Percentiles rank a stretch among this genome's conserved stretches.
phyloP scores from a whole-genome alignment of 2,329 filamentous ascomycete genomes.

The Venturiaceae sp. region DNA sequence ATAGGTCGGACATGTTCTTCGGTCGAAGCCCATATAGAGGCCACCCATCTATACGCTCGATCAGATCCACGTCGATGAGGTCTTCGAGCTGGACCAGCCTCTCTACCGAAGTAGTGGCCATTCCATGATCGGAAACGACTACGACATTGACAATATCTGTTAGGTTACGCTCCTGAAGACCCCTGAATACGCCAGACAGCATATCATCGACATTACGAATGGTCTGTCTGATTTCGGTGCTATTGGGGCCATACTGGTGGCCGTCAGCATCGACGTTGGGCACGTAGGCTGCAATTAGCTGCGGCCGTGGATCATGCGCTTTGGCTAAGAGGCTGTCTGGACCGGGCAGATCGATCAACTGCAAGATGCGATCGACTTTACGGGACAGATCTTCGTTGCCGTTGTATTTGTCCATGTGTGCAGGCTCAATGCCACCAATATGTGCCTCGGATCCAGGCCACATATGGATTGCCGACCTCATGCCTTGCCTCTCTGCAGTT shows the following conservation, averaged over 20 bases:
- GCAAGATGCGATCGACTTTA: conserved; percentile 72
- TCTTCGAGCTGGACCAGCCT: conserved; percentile 86
- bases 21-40: conserved; percentile 82
- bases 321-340: conserved; percentile 46
- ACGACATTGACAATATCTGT: conserved; percentile 87
- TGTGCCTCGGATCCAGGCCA: conserved; percentile 95
- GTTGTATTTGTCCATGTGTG: conserved; percentile 78
- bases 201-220: conserved; percentile 75
- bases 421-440: conserved; percentile 64
- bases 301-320: conserved; percentile 54
- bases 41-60: conserved; percentile 89
- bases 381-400: conserved; percentile 60
- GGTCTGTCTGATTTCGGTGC: conserved; percentile 74
- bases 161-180: conserved; percentile 71
- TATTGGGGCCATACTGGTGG: conserved; percentile 86
- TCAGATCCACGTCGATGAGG: conserved; percentile 64
- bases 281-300: conserved; percentile 90
- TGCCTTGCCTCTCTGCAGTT: conserved; percentile 74
- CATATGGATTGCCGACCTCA: conserved; percentile 86
- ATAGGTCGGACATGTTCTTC: conserved; percentile 56
- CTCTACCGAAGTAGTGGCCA: conserved; percentile 81
- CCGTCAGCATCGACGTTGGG: conserved; percentile 84
- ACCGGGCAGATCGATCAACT: conserved; percentile 77
- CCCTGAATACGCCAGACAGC: conserved; percentile 66
- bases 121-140: conserved; percentile 95